These are phyloP conservation scores for Castanea crenata DNA, from an alignment of 306 rosid species.

Conservation along the genomic window DNA sequence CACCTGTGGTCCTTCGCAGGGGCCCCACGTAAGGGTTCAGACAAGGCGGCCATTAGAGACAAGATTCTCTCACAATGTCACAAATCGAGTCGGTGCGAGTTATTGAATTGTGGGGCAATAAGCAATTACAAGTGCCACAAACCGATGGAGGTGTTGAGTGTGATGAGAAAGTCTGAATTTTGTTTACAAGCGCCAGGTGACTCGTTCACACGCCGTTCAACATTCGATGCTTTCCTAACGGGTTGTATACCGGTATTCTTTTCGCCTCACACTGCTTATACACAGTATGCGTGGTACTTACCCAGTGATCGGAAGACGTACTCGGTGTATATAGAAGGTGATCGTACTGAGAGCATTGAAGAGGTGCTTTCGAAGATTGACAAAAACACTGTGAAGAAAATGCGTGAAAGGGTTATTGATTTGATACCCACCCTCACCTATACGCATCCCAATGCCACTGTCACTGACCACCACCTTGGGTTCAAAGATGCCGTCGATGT, in stretches of 20 bases:
- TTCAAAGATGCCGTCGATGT: conserved; percentile 61
- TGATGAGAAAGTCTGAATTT: conserved; percentile 48
- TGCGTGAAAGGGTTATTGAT: conserved; percentile 44
- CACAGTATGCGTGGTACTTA: conserved; percentile 63
- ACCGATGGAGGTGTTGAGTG: conserved; percentile 40
- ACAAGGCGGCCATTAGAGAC: conserved; percentile 65
- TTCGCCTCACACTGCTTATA: conserved; percentile 70
- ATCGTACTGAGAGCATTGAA: conserved; percentile 40
- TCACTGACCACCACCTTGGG: conserved; percentile 9
- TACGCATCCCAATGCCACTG: conserved; percentile 48
- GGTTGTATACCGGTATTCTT: conserved; percentile 80
- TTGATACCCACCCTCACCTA: conserved; percentile 54
- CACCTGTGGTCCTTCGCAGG: conserved; percentile 64
- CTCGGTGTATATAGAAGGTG: conserved; percentile 53
- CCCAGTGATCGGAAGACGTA: conserved; percentile 29
- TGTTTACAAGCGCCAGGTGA: conserved; percentile 80
- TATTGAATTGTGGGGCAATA: conserved; percentile 33
- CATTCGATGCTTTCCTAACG: conserved; percentile 60
- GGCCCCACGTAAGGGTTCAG: conserved; percentile 52
- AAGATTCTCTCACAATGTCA: conserved; percentile 49
- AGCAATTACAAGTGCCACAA: conserved; percentile 31
- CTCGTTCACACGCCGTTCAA: conserved; percentile 71
- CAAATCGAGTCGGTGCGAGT: conserved; percentile 36
- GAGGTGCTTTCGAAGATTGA: conserved; percentile 40
- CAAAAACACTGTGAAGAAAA: conserved; percentile 26